These are phyloP conservation scores for Durio zibethinus DNA, from an alignment of 345 rosid genomes.

Conservation along the genomic window DNA sequence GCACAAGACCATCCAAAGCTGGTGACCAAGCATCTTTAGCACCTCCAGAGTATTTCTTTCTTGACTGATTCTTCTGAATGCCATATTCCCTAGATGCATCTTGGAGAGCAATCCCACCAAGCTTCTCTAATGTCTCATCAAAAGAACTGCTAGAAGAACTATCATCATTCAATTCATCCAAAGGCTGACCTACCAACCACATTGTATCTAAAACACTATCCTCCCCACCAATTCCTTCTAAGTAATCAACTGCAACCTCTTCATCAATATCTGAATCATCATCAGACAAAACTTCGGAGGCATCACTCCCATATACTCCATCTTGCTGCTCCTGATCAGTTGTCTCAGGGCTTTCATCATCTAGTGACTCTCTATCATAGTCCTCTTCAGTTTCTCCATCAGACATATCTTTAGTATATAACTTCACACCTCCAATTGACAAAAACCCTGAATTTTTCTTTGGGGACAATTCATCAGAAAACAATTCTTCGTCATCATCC, in stretches of 20 bases:
- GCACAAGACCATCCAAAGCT: constrained; percentile 63
- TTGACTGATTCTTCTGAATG: constrained; percentile 40
- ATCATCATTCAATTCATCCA: constrained; percentile 44
- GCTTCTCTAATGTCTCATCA: constrained; percentile 48
- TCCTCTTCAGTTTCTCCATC: constrained; percentile 53
- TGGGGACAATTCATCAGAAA: constrained; percentile 22
- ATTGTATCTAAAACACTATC: constrained; percentile 50
- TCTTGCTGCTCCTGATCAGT: constrained; percentile 37
- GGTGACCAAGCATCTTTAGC: constrained; percentile 40
- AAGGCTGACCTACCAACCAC: constrained; percentile 49
- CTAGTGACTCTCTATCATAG: constrained; percentile 28
- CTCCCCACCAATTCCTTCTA: constrained; percentile 87
- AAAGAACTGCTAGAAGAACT: constrained; percentile 50
- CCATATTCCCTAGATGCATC: constrained; percentile 80
- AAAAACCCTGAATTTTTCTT: constrained; percentile 66
- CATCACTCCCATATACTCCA: constrained; percentile 46
- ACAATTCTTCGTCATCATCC: constrained; percentile 31
- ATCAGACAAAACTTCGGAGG: constrained; percentile 38
- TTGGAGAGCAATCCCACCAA: constrained; percentile 61
- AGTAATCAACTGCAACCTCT: constrained; percentile 77
- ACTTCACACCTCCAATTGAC: constrained; percentile 72
- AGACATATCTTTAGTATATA: constrained; percentile 75
- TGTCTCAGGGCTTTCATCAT: constrained; percentile 31
- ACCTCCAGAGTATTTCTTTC: constrained; percentile 27
- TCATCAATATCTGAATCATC: constrained; percentile 68